Evolutionary conservation across 306 rosid species (phyloP), one percentile per base, ranked within the genome.

Genomic region (Trifolium fragiferum): DNA sequence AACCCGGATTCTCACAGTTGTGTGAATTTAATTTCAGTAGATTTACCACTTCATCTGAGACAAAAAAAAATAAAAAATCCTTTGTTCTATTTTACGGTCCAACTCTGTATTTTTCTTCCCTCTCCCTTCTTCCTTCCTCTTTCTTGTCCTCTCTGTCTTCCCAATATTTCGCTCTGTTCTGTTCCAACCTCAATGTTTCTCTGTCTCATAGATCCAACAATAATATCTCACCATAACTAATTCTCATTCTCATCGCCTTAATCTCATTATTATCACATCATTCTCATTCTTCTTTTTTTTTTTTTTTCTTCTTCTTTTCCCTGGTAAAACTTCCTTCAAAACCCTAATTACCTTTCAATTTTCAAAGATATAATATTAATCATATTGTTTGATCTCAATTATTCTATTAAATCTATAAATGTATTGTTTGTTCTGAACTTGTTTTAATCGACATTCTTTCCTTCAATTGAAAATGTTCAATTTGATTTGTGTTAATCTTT

Each of bases 271-370:
- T 30, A 30, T 30, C 33, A 4, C 6, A 30, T 66, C 25, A 43
- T 83, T 80, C 64, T 82, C 21, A 76, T 82, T 73, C 41, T 72
- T 79, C 43, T 63, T 23, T 50, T 6, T 41, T 25, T 72, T 79
- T 33, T 63, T 23, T 50, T 6, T 41, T 25, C 27, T 25, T 25
- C 27, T 38, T 40, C 60, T 58, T 65, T 55, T 49, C 15, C 4
- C 81, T 11, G 93, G 90, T 84, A 76, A 60, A 69, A 44, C 74
- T 33, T 63, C 38, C 49, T 70, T 66, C 71, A 61, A 64, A 87
- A 83, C 89, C 93, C 90, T 86, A 85, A 49, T 86, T 78, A 83
- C 13, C 14, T 66, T 59, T 54, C 49, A n/a, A 43, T 61, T 66
- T 14, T 33, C 78, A 27, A 27, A 27, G 32, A 27, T 27, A 2